Conservation (phyloP, 2,329 filamentous ascomycete genomes). For the Penicillium freii region DNA sequence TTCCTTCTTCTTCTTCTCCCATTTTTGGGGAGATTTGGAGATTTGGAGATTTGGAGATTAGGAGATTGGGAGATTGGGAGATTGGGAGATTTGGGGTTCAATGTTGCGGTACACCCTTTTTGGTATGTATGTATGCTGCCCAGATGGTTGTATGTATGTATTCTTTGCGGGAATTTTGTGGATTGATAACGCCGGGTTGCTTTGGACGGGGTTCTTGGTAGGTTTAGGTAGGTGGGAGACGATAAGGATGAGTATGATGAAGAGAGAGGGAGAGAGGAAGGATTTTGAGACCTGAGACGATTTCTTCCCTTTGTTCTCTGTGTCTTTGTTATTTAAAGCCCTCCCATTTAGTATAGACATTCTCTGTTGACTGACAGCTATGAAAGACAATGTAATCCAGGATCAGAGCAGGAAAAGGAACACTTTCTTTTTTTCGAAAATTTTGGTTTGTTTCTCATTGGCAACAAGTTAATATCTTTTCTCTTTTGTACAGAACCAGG, state of each 20-base stretch:
- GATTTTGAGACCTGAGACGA: neutral
- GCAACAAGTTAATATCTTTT: conserved; percentile 21
- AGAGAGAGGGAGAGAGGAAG: neutral
- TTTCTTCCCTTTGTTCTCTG: neutral
- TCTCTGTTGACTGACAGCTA: neutral
- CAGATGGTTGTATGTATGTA: no score
- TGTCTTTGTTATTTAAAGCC: neutral
- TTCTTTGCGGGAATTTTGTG: neutral
- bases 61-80: no score
- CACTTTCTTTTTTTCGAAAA: conserved; percentile 19
- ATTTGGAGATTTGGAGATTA: no score
- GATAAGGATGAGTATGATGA: neutral
- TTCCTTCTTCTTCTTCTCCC: neutral
- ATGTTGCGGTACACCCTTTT: neutral
- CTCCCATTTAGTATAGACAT: neutral
- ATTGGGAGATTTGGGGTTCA: no score
- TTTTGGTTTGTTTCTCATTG: conserved; percentile 25
- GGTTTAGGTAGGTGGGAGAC: neutral
- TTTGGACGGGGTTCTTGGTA: neutral
- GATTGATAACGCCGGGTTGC: neutral
- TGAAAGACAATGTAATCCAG: neutral
- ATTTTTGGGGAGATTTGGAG: neutral
- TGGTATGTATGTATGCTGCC: neutral
- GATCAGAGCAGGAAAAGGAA: neutral
- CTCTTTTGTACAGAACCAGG: conserved; percentile 25